Conservation (phyloP, 2,329 filamentous ascomycete species). For the Orbilia oligospora region DNA sequence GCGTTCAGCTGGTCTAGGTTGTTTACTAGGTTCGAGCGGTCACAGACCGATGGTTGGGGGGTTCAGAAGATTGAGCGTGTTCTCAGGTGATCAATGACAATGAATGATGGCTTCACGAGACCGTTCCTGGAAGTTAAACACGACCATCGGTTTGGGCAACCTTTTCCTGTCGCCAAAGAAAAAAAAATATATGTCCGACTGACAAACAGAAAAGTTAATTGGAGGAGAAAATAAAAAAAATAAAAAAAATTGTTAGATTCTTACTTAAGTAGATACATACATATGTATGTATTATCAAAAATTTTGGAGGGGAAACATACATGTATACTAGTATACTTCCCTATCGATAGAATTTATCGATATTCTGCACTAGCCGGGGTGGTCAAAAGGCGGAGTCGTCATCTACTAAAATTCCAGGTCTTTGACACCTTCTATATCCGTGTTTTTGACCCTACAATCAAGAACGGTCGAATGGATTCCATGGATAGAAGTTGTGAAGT, state of each 20-base stretch:
- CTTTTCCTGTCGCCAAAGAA: conserved; percentile 30
- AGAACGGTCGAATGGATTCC: conserved; percentile 41
- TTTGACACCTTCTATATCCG: conserved; percentile 50
- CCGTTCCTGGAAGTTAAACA: conserved; percentile 61
- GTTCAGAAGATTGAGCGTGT: conserved; percentile 53
- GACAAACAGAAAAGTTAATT: conserved; percentile 13
- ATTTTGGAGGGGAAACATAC: conserved; percentile 18
- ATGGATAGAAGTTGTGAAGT: conserved; percentile 51
- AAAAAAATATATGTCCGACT: conserved; percentile 18
- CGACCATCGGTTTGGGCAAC: conserved; percentile 49
- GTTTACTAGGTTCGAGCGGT: conserved; percentile 33
- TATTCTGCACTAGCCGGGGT: conserved; percentile 36
- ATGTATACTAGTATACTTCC: no score
- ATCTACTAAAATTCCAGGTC: conserved; percentile 21
- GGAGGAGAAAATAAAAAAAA: no score
- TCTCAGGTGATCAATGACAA: conserved; percentile 59
- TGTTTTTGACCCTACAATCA: conserved; percentile 32
- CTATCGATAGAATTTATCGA: conserved; percentile 44
- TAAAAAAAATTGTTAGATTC: no score
- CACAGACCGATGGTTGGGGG: conserved; percentile 51
- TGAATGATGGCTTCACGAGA: conserved; percentile 60
- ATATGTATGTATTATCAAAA: no score
- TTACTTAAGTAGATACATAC: no score
- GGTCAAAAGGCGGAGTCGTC: conserved; percentile 44
- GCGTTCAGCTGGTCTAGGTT: conserved; percentile 52